phyloP scores from a whole-genome alignment of 1,284 basidiomycete species.

The Gymnopus androsaceus region DNA sequence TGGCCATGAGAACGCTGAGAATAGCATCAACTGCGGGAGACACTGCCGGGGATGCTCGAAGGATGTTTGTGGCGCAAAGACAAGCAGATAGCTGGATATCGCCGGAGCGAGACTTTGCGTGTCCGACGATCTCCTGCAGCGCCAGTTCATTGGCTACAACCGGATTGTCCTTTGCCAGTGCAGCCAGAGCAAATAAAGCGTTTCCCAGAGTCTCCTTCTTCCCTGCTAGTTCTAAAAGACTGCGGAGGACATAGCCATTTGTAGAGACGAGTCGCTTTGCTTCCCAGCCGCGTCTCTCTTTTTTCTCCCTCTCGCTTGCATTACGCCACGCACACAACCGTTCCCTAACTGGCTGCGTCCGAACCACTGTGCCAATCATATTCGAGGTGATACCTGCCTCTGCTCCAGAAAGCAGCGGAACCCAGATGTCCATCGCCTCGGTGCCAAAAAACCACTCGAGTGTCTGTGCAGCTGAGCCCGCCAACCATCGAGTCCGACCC shows the following conservation, averaged over 20 bases:
- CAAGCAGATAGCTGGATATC: conserved; percentile 69
- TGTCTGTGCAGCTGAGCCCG: conserved; percentile 1
- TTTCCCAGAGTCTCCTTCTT: conserved; percentile 65
- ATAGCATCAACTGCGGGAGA: conserved; percentile 49
- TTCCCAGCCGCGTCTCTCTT: conserved; percentile 70
- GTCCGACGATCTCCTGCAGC: conserved; percentile 36
- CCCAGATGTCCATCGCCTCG: conserved; percentile 63
- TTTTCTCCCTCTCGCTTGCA: conserved; percentile 57
- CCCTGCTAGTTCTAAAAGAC: not conserved
- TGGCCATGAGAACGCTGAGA: conserved; percentile 62
- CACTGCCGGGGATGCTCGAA: conserved; percentile 43
- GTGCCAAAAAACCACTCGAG: conserved; percentile 34
- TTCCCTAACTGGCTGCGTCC: conserved; percentile 44
- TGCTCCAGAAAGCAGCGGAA: conserved; percentile 51
- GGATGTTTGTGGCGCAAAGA: conserved; percentile 61
- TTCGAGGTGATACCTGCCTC: not conserved
- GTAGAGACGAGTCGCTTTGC: conserved; percentile 42
- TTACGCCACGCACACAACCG: conserved; percentile 58
- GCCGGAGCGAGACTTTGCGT: conserved; percentile 52
- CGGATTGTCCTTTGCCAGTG: conserved; percentile 68
- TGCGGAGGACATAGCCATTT: conserved; percentile 62
- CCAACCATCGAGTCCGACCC: not conserved
- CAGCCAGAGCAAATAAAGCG: conserved; percentile 66
- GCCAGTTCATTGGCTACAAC: conserved; percentile 51
- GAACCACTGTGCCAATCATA: conserved; percentile 2